These are phyloP conservation scores for Trichosporon sp. DNA, from an alignment of 1,284 basidiomycete genomes.

Conservation along the genomic window DNA sequence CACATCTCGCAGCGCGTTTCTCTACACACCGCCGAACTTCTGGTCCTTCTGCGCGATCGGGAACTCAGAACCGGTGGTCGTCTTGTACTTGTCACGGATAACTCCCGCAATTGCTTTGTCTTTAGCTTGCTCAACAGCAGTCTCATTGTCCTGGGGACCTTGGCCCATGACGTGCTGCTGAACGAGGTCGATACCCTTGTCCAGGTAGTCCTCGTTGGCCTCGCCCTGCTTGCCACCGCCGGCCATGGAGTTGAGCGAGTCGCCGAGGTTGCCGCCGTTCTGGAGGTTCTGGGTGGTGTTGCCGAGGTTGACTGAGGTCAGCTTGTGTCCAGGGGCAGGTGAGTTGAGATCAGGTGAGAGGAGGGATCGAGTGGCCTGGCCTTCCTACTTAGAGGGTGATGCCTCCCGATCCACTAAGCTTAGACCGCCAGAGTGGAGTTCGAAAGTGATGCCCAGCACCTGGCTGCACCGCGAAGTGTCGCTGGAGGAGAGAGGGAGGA, in stretches of 20 bases:
- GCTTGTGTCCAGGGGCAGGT: neutral
- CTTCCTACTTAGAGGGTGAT: too few species aligned
- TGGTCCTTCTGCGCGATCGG: slow-evolving; percentile 16
- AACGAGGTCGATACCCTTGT: slow-evolving; percentile 21
- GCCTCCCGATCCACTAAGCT: too few species aligned
- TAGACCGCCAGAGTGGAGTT: too few species aligned
- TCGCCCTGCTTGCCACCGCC: slow-evolving; percentile 21
- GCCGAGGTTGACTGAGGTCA: slow-evolving; percentile 14
- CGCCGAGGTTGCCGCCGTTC: slow-evolving; percentile 11
- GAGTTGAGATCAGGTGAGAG: neutral
- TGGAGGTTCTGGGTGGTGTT: slow-evolving; percentile 2
- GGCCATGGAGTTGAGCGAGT: slow-evolving; percentile 18
- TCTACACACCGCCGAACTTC: slow-evolving; percentile 8
- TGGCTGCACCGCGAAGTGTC: too few species aligned
- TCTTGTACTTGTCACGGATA: slow-evolving; percentile 15
- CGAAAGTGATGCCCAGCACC: too few species aligned
- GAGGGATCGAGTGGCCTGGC: too few species aligned
- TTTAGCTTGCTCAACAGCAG: slow-evolving; percentile 19
- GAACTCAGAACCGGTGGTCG: slow-evolving; percentile 12
- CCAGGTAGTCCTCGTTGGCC: slow-evolving; percentile 19
- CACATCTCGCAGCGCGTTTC: neutral
- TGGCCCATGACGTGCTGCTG: slow-evolving; percentile 16
- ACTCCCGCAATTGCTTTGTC: slow-evolving; percentile 18
- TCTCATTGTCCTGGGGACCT: slow-evolving; percentile 19
- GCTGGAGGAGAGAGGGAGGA: too few species aligned